These are phyloP conservation scores for Paecilomyces niveus DNA, from an alignment of 2,329 filamentous ascomycete species.

Conservation along the genomic window DNA sequence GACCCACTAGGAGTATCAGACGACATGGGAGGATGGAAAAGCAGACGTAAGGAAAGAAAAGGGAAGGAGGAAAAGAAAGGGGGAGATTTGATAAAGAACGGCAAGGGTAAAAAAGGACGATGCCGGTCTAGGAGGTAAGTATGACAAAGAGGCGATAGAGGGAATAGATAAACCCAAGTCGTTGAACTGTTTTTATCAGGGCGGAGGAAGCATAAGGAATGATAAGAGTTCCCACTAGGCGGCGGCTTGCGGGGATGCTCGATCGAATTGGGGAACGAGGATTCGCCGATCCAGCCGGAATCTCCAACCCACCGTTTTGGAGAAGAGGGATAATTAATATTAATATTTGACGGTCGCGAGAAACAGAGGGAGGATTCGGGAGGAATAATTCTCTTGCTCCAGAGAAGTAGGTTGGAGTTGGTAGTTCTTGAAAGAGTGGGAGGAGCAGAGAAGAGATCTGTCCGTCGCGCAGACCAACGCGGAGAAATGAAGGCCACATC, in stretches of 20 bases:
- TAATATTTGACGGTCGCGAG: not conserved
- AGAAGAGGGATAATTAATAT: not conserved
- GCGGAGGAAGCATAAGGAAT: constrained; percentile 6
- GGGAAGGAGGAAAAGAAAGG: not conserved
- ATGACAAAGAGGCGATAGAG: not conserved
- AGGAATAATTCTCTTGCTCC: no score
- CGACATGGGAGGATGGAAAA: constrained; percentile 7
- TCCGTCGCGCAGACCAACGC: not conserved
- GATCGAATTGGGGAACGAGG: constrained; percentile 13
- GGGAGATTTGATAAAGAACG: not conserved
- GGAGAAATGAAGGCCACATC: not conserved
- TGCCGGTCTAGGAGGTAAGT: not conserved
- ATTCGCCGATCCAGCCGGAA: constrained; percentile 13
- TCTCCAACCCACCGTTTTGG: not conserved
- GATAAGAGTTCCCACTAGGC: constrained; percentile 14
- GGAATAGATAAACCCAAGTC: constrained; percentile 14
- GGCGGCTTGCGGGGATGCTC: constrained; percentile 17
- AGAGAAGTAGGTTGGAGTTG: not conserved
- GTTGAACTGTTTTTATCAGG: constrained; percentile 7
- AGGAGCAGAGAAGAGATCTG: not conserved
- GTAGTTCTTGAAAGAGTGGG: not conserved
- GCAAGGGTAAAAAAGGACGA: not conserved
- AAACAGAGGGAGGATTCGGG: not conserved
- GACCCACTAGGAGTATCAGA: constrained; percentile 1
- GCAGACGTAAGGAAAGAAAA: constrained; percentile 6